phyloP scores from a whole-genome alignment of 2,329 filamentous ascomycete species.

The Tothia fuscella region DNA sequence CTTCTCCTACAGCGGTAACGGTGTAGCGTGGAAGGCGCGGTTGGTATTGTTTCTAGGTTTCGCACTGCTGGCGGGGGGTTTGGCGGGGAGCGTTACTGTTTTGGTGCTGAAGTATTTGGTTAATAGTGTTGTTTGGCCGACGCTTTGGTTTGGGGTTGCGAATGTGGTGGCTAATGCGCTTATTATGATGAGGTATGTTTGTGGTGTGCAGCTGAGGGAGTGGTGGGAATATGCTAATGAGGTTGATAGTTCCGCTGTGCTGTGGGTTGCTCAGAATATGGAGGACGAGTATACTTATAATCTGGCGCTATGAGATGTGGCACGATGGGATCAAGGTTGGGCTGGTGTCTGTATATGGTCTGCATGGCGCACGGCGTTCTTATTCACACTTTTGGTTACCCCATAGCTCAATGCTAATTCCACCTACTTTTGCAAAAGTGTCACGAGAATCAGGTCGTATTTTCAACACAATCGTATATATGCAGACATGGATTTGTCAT shows the following conservation, averaged over 20 bases:
- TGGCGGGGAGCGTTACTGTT: conserved; percentile 55
- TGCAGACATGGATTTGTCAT: no score
- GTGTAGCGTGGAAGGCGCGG: conserved; percentile 58
- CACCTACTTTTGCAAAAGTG: no score
- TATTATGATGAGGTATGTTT: conserved; percentile 53
- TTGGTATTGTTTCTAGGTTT: conserved; percentile 59
- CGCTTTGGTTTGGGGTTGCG: conserved; percentile 55
- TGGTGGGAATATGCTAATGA: conserved; percentile 15
- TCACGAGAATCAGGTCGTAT: no score
- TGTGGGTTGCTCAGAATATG: conserved; percentile 62
- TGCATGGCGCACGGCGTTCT: no score
- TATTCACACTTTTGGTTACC: no score
- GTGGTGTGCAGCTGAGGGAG: background rate
- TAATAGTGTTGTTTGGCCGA: conserved; percentile 45
- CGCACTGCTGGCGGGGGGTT: conserved; percentile 54
- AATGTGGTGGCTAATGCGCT: conserved; percentile 53
- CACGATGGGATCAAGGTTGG: no score
- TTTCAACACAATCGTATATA: no score
- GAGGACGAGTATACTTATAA: conserved; percentile 64
- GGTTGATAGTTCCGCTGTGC: conserved; percentile 45
- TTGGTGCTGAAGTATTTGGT: conserved; percentile 58
- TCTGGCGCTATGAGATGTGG: conserved; percentile 47
- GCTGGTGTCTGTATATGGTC: no score
- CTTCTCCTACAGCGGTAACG: conserved; percentile 52
- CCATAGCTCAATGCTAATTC: no score